Evolutionary conservation across 805 yeast genomes (phyloP).

Genomic region (Aciculoconidium aculeatum): DNA sequence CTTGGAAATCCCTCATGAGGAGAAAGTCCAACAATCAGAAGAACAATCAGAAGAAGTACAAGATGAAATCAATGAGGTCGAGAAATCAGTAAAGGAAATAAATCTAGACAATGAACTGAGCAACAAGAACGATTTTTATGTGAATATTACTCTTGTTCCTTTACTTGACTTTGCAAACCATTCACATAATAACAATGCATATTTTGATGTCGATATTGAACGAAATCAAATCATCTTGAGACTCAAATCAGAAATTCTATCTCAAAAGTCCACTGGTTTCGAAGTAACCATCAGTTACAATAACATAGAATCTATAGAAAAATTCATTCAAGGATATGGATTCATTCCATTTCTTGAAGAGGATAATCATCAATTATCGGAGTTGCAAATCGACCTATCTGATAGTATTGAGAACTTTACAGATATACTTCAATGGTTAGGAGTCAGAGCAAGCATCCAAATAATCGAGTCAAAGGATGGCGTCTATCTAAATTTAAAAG

Average conservation of each 20-base stretch:
- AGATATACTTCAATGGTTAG: constrained; percentile 28
- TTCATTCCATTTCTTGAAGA: constrained; percentile 24
- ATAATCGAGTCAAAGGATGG: constrained; percentile 9
- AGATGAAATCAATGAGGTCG: not conserved
- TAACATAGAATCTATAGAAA: constrained; percentile 16
- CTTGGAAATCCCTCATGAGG: constrained; percentile 54
- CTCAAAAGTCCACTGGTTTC: constrained; percentile 2
- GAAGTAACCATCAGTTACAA: constrained; percentile 24
- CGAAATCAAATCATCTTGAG: constrained; percentile 39
- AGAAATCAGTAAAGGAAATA: not conserved
- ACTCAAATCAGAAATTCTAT: constrained; percentile 3
- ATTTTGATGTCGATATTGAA: constrained; percentile 52
- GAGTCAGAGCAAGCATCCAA: constrained; percentile 23
- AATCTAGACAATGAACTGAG: not conserved
- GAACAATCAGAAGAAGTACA: not conserved
- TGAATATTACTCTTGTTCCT: constrained; percentile 58
- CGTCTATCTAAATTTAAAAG: constrained; percentile 13
- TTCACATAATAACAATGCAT: constrained; percentile 41
- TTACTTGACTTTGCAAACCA: constrained; percentile 67
- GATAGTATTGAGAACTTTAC: too few species aligned
- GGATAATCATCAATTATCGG: too few species aligned
- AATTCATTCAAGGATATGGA: constrained; percentile 26
- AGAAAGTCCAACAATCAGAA: constrained; percentile 1
- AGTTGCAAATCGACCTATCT: too few species aligned
- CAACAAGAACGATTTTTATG: constrained; percentile 31